These are phyloP conservation scores for Coleophoma crateriformis DNA, from an alignment of 2,329 filamentous ascomycete genomes.

Conservation along the genomic window DNA sequence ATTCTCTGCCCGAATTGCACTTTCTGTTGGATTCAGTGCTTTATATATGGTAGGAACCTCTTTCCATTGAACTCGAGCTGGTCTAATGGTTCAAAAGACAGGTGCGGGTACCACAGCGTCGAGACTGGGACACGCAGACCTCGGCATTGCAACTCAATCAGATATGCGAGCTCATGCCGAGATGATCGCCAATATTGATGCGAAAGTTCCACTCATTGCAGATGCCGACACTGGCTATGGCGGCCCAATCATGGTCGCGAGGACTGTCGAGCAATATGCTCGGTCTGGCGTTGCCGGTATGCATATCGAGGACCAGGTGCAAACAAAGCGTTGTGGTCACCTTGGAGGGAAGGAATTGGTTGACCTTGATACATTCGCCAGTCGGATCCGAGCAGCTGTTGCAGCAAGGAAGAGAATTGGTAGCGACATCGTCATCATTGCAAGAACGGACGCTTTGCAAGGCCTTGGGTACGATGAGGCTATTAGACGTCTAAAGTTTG, in stretches of 20 bases:
- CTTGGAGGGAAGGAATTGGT: slow-evolving; percentile 57
- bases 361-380: slow-evolving; percentile 36
- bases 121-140: slow-evolving; percentile 40
- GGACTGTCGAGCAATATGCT: slow-evolving; percentile 46
- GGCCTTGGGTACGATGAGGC: slow-evolving; percentile 51
- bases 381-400: slow-evolving; percentile 48
- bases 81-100: slow-evolving; percentile 28
- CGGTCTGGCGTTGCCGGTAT: slow-evolving; percentile 50
- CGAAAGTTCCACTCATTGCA: slow-evolving; percentile 40
- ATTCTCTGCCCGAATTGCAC: slow-evolving; percentile 56
- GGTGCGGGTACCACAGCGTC: slow-evolving; percentile 44
- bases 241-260: slow-evolving; percentile 44
- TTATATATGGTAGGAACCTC: slow-evolving; percentile 55
- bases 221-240: slow-evolving; percentile 50
- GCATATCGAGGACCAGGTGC: slow-evolving; percentile 60
- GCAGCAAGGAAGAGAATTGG: slow-evolving; percentile 40
- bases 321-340: slow-evolving; percentile 61
- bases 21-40: slow-evolving; percentile 55
- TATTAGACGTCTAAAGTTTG: slow-evolving; percentile 41
- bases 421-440: slow-evolving; percentile 59
- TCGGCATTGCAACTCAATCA: slow-evolving; percentile 43
- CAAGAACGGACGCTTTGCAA: slow-evolving; percentile 56
- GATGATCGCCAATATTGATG: slow-evolving; percentile 45
- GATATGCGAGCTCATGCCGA: slow-evolving; percentile 48
- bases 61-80: neutral